Base-by-base conservation (phyloP, 352 stramenopile genomes). In the Phytophthora pisi region DNA sequence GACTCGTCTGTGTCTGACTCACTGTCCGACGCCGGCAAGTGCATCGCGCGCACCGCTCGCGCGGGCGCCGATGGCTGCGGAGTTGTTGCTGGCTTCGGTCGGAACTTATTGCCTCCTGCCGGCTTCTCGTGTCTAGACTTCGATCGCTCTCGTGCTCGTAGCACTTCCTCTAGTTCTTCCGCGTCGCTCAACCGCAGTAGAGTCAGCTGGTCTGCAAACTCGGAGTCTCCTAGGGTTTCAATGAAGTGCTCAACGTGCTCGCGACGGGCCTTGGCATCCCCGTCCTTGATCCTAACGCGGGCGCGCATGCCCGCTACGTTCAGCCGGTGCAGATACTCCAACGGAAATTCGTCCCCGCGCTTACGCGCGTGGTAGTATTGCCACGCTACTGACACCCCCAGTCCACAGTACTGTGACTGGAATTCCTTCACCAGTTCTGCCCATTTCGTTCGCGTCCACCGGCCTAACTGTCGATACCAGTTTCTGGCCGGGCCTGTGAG, bases 291-390 rank as follows among this genome's bases (percentile, higher is more conserved):
- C 28, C 20, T 11, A 2, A 62, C 13, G 15, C 43, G 51, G 2
- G 61, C 45, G 7, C 61, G 45, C 11, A 68, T 38, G 8, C 28
- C 61, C 0, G 61, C 51, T 0, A 58, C 52, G 8, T 64, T 64
- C 2, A 64, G 47, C 2, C 36, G 57, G 36, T 64, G 34, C 2
- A 64, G 9, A 28, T 51, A 64, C 24, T 64, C 46, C 4, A 64
- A 6, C 7, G 57, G 57, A 6, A 47, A 57, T 9, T 64, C 57
- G 7, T 58, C 49, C 0, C 36, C 52, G 13, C 30, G 18, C 24
- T 57, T 57, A 5, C 34, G 16, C 4, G 58, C 58, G 9, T 66
- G 50, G 8, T 66, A 66, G 28, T 66, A 66, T 4, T 66, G 23
- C 4, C 34, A 7, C 5, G 58, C 49, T 3, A 59, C 36, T 0